Base-by-base conservation (phyloP, 441 rosid species). In the Viola pubescens region DNA sequence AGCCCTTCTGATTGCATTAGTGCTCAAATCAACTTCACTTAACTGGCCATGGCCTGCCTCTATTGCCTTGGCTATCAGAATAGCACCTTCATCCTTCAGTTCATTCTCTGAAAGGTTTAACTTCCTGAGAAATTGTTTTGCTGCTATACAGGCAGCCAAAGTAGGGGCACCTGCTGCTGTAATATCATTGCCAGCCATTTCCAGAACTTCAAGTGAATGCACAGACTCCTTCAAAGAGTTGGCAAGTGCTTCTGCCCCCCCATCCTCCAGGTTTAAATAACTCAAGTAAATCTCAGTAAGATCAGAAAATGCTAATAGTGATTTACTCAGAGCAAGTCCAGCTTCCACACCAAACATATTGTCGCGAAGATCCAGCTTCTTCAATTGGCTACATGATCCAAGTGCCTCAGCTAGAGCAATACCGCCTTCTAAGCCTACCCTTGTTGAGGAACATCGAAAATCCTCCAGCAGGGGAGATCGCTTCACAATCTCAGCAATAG, bases 171-270 rank as follows among this genome's bases (percentile, higher is more conserved):
- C 86, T 60, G 79, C 76, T 41, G 81, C 83, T 5, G 96, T 81
- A 62, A 92, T 76, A 58, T 92, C 97, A 72, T 92, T 87, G 52
- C 98, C 98, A n/a, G 97, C 97, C 97, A 89, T 81, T 55, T 89
- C 98, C 66, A 89, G 71, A 63, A 89, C 80, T 78, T 78, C 78
- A 34, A 89, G 83, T 9, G 79, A 77, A 3, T 94, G 85, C 46
- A 83, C 89, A 37, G 88, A 81, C 59, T 80, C 90, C 67, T 77
- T 79, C n/a, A 92, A 79, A 54, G 87, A 88, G 54, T 72, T 74
- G 59, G 75, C 82, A 52, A 89, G 63, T 68, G 91, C 84, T 66
- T 74, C 71, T 4, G 86, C 78, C 49, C 98, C 97, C 61, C 84
- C 84, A 70, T 92, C 90, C 65, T 87, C 94, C 70, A 92, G 70